Conservation (phyloP, 2,329 filamentous ascomycete genomes). For the Acephala macrosclerotiorum region DNA sequence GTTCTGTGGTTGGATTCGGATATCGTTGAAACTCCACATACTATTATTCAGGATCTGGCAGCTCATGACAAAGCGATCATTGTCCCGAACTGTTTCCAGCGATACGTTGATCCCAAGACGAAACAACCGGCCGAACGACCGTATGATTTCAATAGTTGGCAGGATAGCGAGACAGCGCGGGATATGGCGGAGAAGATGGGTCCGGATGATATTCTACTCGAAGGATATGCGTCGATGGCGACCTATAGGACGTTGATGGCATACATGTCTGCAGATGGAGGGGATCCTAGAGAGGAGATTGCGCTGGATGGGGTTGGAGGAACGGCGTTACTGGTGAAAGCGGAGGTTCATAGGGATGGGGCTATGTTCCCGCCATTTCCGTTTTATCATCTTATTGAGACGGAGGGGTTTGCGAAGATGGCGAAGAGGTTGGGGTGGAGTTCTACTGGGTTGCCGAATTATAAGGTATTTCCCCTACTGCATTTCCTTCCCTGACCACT, state of each 20-base stretch:
- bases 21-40: constrained; percentile 84
- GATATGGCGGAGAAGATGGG: constrained; percentile 81
- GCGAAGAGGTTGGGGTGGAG: constrained; percentile 86
- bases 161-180: constrained; percentile 83
- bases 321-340: constrained; percentile 91
- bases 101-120: constrained; percentile 74
- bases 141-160: constrained; percentile 98
- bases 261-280: constrained; percentile 69
- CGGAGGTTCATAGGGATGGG: constrained; percentile 94
- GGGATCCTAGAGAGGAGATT: constrained; percentile 68
- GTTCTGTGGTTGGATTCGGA: constrained; percentile 96
- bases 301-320: constrained; percentile 92
- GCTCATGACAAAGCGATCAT: constrained; percentile 88
- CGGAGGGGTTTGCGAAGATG: constrained; percentile 98
- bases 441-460: constrained; percentile 90
- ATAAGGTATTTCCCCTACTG: constrained; percentile 72
- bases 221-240: constrained; percentile 92
- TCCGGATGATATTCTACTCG: constrained; percentile 88
- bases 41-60: constrained; percentile 91
- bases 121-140: constrained; percentile 78
- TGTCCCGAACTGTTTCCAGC: constrained; percentile 94
- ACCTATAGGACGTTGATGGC: constrained; percentile 95
- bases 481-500: neutral
- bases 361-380: constrained; percentile 98
- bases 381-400: constrained; percentile 97